Evolutionary conservation across 345 rosid species (phyloP).

Genomic region (Acer yangbiense): DNA sequence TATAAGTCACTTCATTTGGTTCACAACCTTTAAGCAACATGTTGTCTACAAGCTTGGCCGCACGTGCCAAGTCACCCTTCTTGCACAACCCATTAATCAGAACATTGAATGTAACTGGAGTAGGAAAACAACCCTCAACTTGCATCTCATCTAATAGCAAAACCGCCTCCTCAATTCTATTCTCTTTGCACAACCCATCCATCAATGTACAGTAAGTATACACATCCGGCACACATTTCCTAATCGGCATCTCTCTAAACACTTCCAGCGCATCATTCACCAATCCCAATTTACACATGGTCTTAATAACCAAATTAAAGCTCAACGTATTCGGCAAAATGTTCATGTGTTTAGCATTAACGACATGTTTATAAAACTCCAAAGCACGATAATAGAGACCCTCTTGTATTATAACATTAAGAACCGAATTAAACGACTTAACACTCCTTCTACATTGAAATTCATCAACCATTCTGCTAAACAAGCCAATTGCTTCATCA

Average conservation of each 20-base stretch:
- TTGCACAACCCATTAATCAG: slow-evolving; percentile 84
- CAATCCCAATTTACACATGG: slow-evolving; percentile 67
- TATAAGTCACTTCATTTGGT: slow-evolving; percentile 84
- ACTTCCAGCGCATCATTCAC: slow-evolving; percentile 72
- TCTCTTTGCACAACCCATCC: slow-evolving; percentile 90
- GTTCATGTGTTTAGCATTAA: slow-evolving; percentile 45
- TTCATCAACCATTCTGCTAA: slow-evolving; percentile 60
- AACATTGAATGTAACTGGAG: slow-evolving; percentile 60
- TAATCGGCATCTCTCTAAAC: slow-evolving; percentile 69
- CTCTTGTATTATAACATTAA: slow-evolving; percentile 65
- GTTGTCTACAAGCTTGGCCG: slow-evolving; percentile 82
- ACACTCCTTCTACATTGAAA: slow-evolving; percentile 75
- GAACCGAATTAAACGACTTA: slow-evolving; percentile 83
- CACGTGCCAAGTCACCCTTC: slow-evolving; percentile 72
- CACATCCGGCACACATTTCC: slow-evolving; percentile 62
- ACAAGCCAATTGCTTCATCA: slow-evolving; percentile 63
- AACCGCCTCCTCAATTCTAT: slow-evolving; percentile 82
- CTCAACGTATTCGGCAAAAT: slow-evolving; percentile 64
- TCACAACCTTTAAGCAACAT: slow-evolving; percentile 92
- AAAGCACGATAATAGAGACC: slow-evolving; percentile 59
- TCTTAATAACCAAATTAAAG: slow-evolving; percentile 74
- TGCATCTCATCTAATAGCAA: slow-evolving; percentile 93
- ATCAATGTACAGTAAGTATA: slow-evolving; percentile 89
- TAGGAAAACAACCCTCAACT: slow-evolving; percentile 82
- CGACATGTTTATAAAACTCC: slow-evolving; percentile 63